These are phyloP conservation scores for Luvunga scandens DNA, from an alignment of 345 rosid genomes.

Conservation along the genomic window DNA sequence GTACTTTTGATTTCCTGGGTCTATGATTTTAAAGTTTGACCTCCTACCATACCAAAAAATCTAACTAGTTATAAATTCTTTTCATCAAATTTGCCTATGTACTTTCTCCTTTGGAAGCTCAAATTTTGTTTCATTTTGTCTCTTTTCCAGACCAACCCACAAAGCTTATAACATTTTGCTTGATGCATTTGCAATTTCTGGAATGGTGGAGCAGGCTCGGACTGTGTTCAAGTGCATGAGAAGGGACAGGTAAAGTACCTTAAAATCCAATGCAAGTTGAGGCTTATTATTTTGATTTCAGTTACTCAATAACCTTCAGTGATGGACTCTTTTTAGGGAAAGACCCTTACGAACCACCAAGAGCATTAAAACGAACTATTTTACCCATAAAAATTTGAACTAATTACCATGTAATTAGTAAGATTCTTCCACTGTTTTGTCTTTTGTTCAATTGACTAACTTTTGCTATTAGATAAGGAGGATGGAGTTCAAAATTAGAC, in stretches of 20 bases:
- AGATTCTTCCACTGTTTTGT: not conserved
- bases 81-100: not conserved
- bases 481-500: not conserved
- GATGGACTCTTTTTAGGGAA: not conserved
- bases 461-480: not conserved
- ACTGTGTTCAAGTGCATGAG: slow-evolving; percentile 91
- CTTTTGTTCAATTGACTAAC: not conserved
- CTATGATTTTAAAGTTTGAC: slow-evolving; percentile 1
- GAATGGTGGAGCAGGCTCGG: slow-evolving; percentile 95
- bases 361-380: not conserved
- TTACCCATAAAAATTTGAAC: not conserved
- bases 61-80: not conserved
- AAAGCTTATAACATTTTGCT: slow-evolving; percentile 94
- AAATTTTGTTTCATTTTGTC: not conserved
- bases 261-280: slow-evolving; percentile 6
- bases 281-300: slow-evolving; percentile 6
- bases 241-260: slow-evolving; percentile 65
- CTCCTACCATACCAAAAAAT: not conserved
- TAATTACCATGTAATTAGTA: not conserved
- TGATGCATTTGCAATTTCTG: slow-evolving; percentile 90
- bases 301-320: not conserved
- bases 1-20: not conserved
- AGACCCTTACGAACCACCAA: not conserved
- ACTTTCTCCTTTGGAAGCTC: not conserved
- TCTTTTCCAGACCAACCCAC: slow-evolving; percentile 69